Conservation (phyloP, 192 early-diverging fungal genomes). For the Podochytrium sp. region DNA sequence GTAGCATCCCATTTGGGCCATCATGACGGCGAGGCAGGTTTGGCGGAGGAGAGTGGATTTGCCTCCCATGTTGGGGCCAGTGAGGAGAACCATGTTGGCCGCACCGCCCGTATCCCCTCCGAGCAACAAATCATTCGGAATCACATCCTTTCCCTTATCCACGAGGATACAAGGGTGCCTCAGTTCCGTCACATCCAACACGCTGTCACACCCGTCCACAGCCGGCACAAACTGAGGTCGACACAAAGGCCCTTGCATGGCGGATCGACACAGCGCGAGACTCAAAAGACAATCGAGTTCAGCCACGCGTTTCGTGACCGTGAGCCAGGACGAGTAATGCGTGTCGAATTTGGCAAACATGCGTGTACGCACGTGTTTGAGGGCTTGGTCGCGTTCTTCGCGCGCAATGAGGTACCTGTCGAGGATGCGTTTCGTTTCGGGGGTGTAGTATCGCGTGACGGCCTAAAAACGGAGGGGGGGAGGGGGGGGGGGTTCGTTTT, state of each 20-base stretch:
- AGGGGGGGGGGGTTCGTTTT: background rate
- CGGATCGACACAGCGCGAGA: slow-evolving; percentile 53
- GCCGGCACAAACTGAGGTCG: slow-evolving; percentile 81
- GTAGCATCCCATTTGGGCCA: slow-evolving; percentile 95
- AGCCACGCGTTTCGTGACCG: slow-evolving; percentile 72
- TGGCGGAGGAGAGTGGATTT: slow-evolving; percentile 96
- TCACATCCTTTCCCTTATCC: slow-evolving; percentile 73
- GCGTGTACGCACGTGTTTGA: slow-evolving; percentile 71
- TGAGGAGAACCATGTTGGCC: slow-evolving; percentile 83
- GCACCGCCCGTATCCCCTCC: slow-evolving; percentile 62
- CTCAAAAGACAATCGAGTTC: slow-evolving; percentile 88
- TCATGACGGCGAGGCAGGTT: slow-evolving; percentile 90
- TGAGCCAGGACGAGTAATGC: slow-evolving; percentile 72
- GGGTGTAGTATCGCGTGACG: slow-evolving; percentile 85
- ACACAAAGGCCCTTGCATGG: slow-evolving; percentile 79
- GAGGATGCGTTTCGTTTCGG: slow-evolving; percentile 65
- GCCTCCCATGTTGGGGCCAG: slow-evolving; percentile 99
- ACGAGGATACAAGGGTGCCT: slow-evolving; percentile 90
- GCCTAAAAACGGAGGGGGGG: too few relatives aligned
- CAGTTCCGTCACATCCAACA: slow-evolving; percentile 84
- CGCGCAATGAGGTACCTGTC: slow-evolving; percentile 76
- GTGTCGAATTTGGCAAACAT: slow-evolving; percentile 88
- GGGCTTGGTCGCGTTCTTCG: slow-evolving; percentile 77
- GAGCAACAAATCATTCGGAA: slow-evolving; percentile 92
- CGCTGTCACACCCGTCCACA: slow-evolving; percentile 36